Evolutionary conservation across 1,139 yeast species (phyloP).

Genomic region (Nadsonia starkeyi-henricii): DNA sequence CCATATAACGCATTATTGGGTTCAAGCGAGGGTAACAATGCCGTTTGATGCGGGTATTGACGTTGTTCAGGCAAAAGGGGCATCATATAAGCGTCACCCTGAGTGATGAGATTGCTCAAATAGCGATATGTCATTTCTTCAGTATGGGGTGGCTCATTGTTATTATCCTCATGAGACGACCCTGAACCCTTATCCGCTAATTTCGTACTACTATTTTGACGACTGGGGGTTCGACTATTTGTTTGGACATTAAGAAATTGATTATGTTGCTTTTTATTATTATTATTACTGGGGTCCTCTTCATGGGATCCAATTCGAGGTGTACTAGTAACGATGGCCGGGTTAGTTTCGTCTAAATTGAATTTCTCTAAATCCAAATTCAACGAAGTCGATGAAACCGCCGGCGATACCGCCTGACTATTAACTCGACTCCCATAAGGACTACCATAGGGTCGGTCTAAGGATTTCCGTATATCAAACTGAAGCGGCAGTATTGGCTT

Average conservation of each 20-base stretch:
- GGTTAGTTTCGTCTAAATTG: neutral
- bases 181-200: too few species aligned
- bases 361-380: neutral
- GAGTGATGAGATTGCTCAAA: neutral
- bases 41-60: neutral
- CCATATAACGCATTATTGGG: slow-evolving; percentile 30
- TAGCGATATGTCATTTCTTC: too few species aligned
- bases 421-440: neutral
- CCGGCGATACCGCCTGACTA: neutral
- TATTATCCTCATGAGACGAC: too few species aligned
- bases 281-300: neutral
- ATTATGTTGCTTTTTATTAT: too few species aligned
- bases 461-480: neutral
- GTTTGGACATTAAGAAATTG: too few species aligned
- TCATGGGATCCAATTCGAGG: neutral
- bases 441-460: neutral
- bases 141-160: too few species aligned
- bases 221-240: too few species aligned
- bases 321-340: neutral
- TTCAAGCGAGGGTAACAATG: slow-evolving; percentile 12
- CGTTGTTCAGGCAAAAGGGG: neutral
- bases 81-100: neutral
- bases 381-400: neutral
- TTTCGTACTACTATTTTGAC: too few species aligned
- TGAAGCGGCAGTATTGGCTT: neutral